A percentile compares a stretch with the other conserved stretches of the same genome.
Conservation (phyloP, 2,329 filamentous ascomycete genomes). For the Phialemonium atrogriseum region DNA sequence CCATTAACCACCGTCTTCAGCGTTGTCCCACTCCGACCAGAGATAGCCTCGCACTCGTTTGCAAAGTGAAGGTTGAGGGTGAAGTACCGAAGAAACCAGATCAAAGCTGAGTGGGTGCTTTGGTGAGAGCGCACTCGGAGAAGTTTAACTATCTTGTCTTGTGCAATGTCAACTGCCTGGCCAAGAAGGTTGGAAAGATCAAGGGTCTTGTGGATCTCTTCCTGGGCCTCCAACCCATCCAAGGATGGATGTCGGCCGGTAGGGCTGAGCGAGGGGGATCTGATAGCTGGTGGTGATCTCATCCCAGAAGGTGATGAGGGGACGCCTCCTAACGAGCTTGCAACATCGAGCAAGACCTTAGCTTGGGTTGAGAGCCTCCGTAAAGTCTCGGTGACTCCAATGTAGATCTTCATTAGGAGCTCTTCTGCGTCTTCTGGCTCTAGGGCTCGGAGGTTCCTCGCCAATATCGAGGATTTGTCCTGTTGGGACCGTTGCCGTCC, state of each 20-base stretch:
- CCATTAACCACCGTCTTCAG: conserved; percentile 73
- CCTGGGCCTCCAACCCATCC: conserved; percentile 47
- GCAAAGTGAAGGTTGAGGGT: conserved; percentile 75
- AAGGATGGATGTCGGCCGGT: conserved; percentile 28
- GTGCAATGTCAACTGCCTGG: conserved; percentile 72
- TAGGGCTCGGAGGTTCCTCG: conserved; percentile 77
- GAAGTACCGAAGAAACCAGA: conserved; percentile 72
- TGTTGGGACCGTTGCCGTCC: conserved; percentile 66
- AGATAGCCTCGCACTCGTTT: conserved; percentile 80
- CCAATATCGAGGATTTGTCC: conserved; percentile 82
- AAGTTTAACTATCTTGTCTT: conserved; percentile 68
- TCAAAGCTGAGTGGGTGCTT: conserved; percentile 56
- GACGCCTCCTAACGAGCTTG: conserved; percentile 58
- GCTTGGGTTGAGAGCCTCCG: conserved; percentile 81
- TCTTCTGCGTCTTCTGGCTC: conserved; percentile 79
- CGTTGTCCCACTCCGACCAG: conserved; percentile 65
- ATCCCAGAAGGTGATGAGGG: conserved; percentile 25
- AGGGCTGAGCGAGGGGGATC: conserved; percentile 46
- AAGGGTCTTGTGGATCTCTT: conserved; percentile 67
- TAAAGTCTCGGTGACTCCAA: conserved; percentile 78
- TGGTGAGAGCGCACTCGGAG: conserved; percentile 71
- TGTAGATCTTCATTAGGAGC: conserved; percentile 75
- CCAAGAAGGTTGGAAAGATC: conserved; percentile 72
- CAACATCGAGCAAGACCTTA: conserved; percentile 90
- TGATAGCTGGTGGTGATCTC: conserved; percentile 38